Conservation (phyloP, 257 asterid species). For the Lycium ferocissimum region DNA sequence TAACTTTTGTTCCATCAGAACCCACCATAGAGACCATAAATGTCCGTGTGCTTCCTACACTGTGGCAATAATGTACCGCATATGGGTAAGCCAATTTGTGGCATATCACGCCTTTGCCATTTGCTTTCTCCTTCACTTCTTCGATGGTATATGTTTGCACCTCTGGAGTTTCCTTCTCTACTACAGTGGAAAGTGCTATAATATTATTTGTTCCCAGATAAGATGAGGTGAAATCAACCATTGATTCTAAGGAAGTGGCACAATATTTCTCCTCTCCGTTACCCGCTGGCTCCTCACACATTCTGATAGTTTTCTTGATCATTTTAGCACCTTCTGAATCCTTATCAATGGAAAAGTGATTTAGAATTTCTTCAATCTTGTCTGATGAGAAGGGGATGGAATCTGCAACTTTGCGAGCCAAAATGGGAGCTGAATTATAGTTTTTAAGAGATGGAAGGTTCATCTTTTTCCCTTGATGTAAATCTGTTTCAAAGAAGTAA, state of each 20-base stretch:
- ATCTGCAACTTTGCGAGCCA: constrained; percentile 66
- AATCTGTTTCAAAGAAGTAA: constrained; percentile 66
- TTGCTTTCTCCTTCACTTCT: too few species aligned
- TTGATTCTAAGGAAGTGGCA: constrained; percentile 59
- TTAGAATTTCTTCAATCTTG: too few species aligned
- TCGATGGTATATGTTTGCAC: too few species aligned
- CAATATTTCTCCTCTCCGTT: constrained; percentile 57
- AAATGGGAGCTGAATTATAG: constrained; percentile 42
- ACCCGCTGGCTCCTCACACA: constrained; percentile 55
- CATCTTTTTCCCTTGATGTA: constrained; percentile 54
- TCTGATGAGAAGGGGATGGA: constrained; percentile 27
- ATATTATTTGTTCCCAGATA: constrained; percentile 51
- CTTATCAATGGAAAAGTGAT: constrained; percentile 29
- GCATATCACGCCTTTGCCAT: too few species aligned
- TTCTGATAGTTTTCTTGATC: constrained; percentile 53
- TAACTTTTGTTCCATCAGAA: too few species aligned
- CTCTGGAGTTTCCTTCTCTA: constrained; percentile 32
- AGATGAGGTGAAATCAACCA: constrained; percentile 71
- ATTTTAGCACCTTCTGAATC: constrained; percentile 52
- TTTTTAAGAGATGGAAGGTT: constrained; percentile 56
- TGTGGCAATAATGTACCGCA: too few species aligned
- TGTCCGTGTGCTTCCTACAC: too few species aligned
- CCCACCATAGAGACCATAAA: too few species aligned
- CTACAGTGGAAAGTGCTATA: constrained; percentile 57
- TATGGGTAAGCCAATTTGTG: too few species aligned